Conservation (phyloP, 805 yeast species). For the Yarrowia bubula region DNA sequence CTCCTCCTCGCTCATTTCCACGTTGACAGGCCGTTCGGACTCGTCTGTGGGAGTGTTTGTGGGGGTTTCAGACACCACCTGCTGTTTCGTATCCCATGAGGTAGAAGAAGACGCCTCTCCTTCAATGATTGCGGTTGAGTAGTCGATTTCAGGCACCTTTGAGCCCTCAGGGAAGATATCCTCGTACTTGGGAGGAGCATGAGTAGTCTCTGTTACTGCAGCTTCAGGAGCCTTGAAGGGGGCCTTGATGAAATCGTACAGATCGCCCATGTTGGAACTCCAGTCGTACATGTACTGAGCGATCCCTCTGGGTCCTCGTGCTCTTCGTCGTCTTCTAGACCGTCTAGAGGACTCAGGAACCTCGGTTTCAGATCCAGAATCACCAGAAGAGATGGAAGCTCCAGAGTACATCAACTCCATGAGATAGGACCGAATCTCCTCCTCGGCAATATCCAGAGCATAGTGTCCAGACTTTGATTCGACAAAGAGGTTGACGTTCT, state of each 20-base stretch:
- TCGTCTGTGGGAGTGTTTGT: slow-evolving; percentile 17
- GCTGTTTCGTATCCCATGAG: slow-evolving; percentile 17
- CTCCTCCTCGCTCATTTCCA: slow-evolving; percentile 32
- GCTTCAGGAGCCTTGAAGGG: slow-evolving; percentile 16
- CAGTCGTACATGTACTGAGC: slow-evolving; percentile 29
- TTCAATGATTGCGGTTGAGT: slow-evolving; percentile 31
- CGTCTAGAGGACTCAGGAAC: slow-evolving; percentile 28
- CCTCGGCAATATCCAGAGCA: slow-evolving; percentile 33
- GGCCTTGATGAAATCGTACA: slow-evolving; percentile 15
- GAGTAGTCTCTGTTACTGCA: background rate
- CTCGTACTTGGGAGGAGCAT: slow-evolving; percentile 35
- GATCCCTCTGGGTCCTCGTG: slow-evolving; percentile 22
- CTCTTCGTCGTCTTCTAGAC: slow-evolving; percentile 26
- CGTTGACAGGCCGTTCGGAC: background rate
- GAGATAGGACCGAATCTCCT: slow-evolving; percentile 39
- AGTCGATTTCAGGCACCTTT: slow-evolving; percentile 29
- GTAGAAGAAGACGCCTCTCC: slow-evolving; percentile 15
- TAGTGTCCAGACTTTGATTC: slow-evolving; percentile 50
- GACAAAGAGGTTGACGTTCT: slow-evolving; percentile 58
- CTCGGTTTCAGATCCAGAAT: slow-evolving; percentile 30
- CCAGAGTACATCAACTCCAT: slow-evolving; percentile 43
- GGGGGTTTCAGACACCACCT: background rate
- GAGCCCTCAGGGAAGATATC: slow-evolving; percentile 35
- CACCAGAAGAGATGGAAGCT: slow-evolving; percentile 33
- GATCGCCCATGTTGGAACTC: slow-evolving; percentile 23